Conservation (phyloP, 345 rosid genomes). For the Sapria himalayana region DNA sequence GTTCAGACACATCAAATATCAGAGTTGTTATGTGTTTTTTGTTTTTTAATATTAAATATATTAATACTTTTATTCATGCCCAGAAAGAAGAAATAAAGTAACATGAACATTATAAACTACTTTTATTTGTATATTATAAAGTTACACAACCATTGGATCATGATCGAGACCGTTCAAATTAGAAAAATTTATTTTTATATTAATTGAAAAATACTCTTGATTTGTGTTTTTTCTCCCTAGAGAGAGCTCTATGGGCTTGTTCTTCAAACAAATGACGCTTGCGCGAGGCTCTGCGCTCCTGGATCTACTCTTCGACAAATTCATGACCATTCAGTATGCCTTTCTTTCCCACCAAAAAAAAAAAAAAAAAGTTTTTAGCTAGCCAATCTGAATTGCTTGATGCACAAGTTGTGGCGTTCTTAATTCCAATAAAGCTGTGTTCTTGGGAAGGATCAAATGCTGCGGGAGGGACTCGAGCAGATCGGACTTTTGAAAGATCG, state of each 20-base stretch:
- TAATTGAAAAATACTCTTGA: too few species aligned
- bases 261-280: slow-evolving; percentile 66
- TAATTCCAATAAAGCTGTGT: slow-evolving; percentile 8
- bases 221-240: too few species aligned
- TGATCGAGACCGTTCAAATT: too few species aligned
- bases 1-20: too few species aligned
- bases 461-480: slow-evolving; percentile 52
- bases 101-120: too few species aligned
- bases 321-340: slow-evolving; percentile 52
- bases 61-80: too few species aligned
- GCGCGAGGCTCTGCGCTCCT: slow-evolving; percentile 58
- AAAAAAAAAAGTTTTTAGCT: neutral
- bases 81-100: too few species aligned
- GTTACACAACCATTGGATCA: too few species aligned
- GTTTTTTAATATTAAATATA: too few species aligned
- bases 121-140: too few species aligned
- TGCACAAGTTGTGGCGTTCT: neutral
- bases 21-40: too few species aligned
- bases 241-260: slow-evolving; percentile 70
- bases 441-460: slow-evolving; percentile 38
- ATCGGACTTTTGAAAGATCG: slow-evolving; percentile 47
- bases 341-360: neutral
- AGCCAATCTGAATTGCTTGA: neutral
- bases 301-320: slow-evolving; percentile 52
- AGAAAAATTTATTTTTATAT: too few species aligned